A percentile compares a stretch with the other conserved stretches of the same genome.
Conservation (phyloP, 805 yeast genomes). For the Metschnikowia chrysomelidarum region DNA sequence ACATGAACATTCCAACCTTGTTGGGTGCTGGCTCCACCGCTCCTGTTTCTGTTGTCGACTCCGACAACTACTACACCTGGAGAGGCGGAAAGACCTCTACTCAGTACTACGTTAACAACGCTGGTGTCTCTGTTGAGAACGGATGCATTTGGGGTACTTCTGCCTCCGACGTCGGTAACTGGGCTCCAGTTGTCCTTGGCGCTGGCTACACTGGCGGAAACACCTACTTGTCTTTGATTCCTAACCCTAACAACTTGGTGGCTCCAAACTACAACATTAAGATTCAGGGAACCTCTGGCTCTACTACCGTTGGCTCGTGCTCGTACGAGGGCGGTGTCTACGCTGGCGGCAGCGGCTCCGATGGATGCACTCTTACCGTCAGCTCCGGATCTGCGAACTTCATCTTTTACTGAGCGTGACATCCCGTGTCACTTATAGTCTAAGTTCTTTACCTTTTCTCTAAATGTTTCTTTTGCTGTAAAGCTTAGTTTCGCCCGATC, state of each 20-base stretch:
- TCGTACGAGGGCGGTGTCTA: constrained; percentile 18
- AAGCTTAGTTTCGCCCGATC: constrained; percentile 10
- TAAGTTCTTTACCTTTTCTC: neutral
- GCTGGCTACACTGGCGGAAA: constrained; percentile 64
- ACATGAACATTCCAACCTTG: constrained; percentile 72
- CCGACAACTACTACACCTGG: constrained; percentile 53
- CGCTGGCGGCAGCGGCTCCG: constrained; percentile 20
- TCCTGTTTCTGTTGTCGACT: constrained; percentile 57
- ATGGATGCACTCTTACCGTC: constrained; percentile 21
- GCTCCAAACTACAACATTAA: constrained; percentile 43
- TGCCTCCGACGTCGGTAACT: constrained; percentile 65
- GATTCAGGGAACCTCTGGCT: constrained; percentile 30
- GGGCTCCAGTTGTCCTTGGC: constrained; percentile 79
- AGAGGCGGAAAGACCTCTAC: constrained; percentile 62
- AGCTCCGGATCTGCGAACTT: constrained; percentile 19
- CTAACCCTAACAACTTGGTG: constrained; percentile 67
- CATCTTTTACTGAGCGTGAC: constrained; percentile 16
- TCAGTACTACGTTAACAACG: constrained; percentile 74
- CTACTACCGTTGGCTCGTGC: constrained; percentile 19
- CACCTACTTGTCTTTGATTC: constrained; percentile 69
- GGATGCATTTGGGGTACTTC: constrained; percentile 72
- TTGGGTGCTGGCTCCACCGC: constrained; percentile 50
- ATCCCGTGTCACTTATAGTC: neutral
- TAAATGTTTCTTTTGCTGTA: neutral
- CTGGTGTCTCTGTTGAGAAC: constrained; percentile 65